Base-by-base conservation (phyloP, 2,329 filamentous ascomycete species). In the Colletotrichum noveboracense region DNA sequence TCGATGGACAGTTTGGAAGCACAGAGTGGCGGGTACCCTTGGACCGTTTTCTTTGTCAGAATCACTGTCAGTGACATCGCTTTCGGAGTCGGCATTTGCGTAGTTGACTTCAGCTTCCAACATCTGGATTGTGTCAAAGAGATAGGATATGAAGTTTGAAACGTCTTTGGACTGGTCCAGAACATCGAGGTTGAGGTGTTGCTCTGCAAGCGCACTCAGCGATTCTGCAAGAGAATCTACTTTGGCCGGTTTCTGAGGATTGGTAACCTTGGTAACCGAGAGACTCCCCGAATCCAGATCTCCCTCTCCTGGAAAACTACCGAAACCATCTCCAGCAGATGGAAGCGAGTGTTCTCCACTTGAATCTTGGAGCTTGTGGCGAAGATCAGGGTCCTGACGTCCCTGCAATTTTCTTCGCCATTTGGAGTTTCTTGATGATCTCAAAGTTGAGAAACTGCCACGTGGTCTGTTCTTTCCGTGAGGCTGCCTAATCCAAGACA, bases 41-140 rank as follows among this genome's bases (percentile, higher is more conserved):
- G 18, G 8, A 3, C 0, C 9, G 18, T 3, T n/a, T 2, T 6
- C 38, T n/a, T 10, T 18, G 5, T n/a, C 38, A 3, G 0, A 43
- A 3, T 43, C 38, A 12, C 38, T n/a, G 1, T 6, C 38, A 0
- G 18, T 48, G 9, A 4, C 9, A 1, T 0, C 4, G 9, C 3
- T 6, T 0, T 43, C 18, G 1, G 38, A 48, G 3, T 2, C 18
- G 0, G 38, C 38, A 0, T 48, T 1, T 6, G 12, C 0, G 18
- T 48, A 48, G 0, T 4, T 48, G 18, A 48, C 3, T n/a, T 48
- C 18, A 4, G 38, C 38, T n/a, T 48, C 38, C 3, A 48, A 2
- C 3, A 21, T n/a, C 38, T 48, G 38, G 0, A 48, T 48, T 4
- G 38, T 48, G 18, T 48, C 38, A 5, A 48, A 0, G 0, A 48